Conservation (phyloP, 352 stramenopile genomes). For the Globisporangium perplexum region DNA sequence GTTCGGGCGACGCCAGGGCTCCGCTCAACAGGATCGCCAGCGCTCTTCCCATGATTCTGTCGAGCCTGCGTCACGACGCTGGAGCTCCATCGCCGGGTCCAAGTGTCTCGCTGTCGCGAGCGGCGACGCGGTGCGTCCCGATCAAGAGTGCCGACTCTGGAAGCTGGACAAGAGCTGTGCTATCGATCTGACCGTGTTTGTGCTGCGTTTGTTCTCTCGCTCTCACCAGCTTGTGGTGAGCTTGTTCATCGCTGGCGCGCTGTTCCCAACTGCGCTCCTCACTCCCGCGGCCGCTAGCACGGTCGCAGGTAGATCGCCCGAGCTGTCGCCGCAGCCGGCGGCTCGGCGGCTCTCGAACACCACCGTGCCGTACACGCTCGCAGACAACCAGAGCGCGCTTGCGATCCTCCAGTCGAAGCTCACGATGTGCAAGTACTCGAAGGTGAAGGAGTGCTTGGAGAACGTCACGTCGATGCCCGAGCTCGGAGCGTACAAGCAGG, state of each 20-base stretch:
- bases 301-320: neutral
- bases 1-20: conserved; percentile 8
- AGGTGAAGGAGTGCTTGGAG: conserved; percentile 47
- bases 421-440: conserved; percentile 66
- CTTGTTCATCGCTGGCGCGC: conserved; percentile 27
- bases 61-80: neutral
- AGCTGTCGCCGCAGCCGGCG: neutral
- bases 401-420: conserved; percentile 34
- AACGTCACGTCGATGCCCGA: conserved; percentile 39
- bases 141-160: neutral
- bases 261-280: conserved; percentile 26
- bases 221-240: conserved; percentile 25
- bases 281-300: neutral
- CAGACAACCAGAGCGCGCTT: conserved; percentile 31
- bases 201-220: neutral
- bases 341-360: conserved; percentile 9
- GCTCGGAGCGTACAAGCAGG: conserved; percentile 50
- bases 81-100: neutral
- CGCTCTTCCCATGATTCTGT: neutral
- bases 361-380: conserved; percentile 26
- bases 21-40: neutral
- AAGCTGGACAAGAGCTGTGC: neutral
- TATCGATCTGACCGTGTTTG: neutral
- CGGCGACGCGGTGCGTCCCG: conserved; percentile 1
- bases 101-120: conserved; percentile 1